Evolutionary conservation across 805 yeast genomes (phyloP).

Genomic region (Starmera caribaea): DNA sequence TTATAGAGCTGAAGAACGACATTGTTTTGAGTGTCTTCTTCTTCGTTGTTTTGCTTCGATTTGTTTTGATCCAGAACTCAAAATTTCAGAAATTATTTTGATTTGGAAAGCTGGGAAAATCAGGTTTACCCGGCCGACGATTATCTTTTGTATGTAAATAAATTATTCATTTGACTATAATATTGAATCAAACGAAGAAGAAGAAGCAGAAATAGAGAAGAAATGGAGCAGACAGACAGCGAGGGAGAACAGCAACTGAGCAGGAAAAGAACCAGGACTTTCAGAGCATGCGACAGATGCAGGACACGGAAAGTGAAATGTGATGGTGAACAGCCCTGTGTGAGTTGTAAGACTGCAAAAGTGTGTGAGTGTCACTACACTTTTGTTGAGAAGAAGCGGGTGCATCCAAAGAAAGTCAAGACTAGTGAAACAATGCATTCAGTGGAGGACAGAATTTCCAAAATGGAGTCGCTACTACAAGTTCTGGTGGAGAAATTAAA

Average conservation of each 20-base stretch:
- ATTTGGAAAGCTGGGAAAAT: background rate
- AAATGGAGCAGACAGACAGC: too few species aligned
- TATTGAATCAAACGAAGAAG: too few species aligned
- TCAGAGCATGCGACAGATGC: slow-evolving; percentile 40
- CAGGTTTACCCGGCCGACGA: too few species aligned
- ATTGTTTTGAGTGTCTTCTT: slow-evolving; percentile 6
- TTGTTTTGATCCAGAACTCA: background rate
- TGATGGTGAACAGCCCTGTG: slow-evolving; percentile 73
- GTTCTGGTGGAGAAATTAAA: slow-evolving; percentile 16
- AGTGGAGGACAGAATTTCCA: slow-evolving; percentile 21
- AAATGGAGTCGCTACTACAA: slow-evolving; percentile 25
- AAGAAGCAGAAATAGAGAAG: too few species aligned
- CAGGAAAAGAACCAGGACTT: slow-evolving; percentile 26
- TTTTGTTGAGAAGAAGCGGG: slow-evolving; percentile 45
- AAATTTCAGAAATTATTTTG: too few species aligned
- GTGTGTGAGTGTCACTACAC: slow-evolving; percentile 65
- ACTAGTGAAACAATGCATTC: background rate
- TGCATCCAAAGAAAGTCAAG: slow-evolving; percentile 15
- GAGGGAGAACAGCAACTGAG: background rate
- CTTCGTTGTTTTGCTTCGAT: background rate
- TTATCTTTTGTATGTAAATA: too few species aligned
- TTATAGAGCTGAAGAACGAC: slow-evolving; percentile 31
- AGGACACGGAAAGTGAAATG: slow-evolving; percentile 71
- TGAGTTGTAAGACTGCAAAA: slow-evolving; percentile 73
- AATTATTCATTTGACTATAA: too few species aligned